These are phyloP conservation scores for Agaricus sinodeliciosus DNA, from an alignment of 768 basidiomycete genomes.

Conservation along the genomic window DNA sequence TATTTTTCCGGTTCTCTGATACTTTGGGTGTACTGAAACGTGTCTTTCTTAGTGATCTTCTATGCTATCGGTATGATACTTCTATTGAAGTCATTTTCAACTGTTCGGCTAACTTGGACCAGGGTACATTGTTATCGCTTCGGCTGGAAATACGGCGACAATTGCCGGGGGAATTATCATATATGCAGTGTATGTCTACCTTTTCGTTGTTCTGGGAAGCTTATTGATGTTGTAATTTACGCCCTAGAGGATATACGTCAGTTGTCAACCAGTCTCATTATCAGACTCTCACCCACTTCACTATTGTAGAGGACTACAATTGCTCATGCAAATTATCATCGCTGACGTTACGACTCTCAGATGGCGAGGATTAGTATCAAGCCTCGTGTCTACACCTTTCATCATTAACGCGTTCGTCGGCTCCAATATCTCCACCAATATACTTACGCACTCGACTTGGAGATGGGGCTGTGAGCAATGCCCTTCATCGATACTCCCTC, in stretches of 20 bases:
- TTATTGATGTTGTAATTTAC: constrained; percentile 10
- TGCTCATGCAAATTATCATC: constrained; percentile 58
- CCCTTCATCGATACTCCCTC: neutral
- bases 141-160: constrained; percentile 35
- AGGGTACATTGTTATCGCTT: constrained; percentile 51
- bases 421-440: constrained; percentile 49
- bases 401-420: constrained; percentile 61
- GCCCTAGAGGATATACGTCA: constrained; percentile 51
- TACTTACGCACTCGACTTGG: constrained; percentile 42
- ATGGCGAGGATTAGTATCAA: constrained; percentile 48
- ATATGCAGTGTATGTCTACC: constrained; percentile 41
- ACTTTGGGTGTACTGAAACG: neutral
- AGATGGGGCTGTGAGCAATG: constrained; percentile 59
- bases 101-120: neutral
- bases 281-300: neutral
- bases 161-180: constrained; percentile 51
- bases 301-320: constrained; percentile 44
- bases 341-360: constrained; percentile 54
- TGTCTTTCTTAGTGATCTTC: constrained; percentile 35
- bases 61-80: constrained; percentile 47
- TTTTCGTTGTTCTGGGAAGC: neutral
- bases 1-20: neutral
- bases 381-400: constrained; percentile 24
- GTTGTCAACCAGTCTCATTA: constrained; percentile 14
- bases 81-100: too few species aligned